Base-by-base conservation (phyloP, 805 yeast genomes). In the Lachancea sp. region DNA sequence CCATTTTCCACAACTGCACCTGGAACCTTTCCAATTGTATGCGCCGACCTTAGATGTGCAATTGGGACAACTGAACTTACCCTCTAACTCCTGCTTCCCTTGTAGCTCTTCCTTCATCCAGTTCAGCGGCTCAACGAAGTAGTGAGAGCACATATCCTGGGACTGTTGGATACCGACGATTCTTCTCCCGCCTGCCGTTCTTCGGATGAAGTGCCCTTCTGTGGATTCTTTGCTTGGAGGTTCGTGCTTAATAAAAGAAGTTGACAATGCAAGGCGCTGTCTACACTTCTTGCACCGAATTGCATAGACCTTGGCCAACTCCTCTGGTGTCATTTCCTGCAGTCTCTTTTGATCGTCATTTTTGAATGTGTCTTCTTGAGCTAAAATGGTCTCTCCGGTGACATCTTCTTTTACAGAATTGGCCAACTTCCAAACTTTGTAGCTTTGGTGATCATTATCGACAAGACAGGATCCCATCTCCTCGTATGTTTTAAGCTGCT, bases 1-100 rank as follows among this genome's bases (percentile, higher is more conserved):
- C 99, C 99, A 93, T 55, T 78, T 79, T 2, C 97, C 97, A 64
- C 99, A 93, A 47, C 93, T 79, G 63, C 99, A 93, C 55, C 95
- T 70, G 1, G 91, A 79, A 0, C 99, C 99, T 57, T 82, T 85
- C 99, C 99, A 93, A 50, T 82, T 79, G 62, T 89, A 93, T 0
- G 87, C 89, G 12, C 99, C 99, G 2, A 93, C 78, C 66, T 91
- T 93, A 13, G 85, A 72, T 4, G 70, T 69, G 68, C 99, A 93
- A 57, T 82, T 83, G 2, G 93, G 93, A 63, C 99, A 93, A 10
- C 67, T 62, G 36, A 93, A 79, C 57, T 84, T 86, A 2, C 99
- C 99, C 62, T 91, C 97, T 8, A 93, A 56, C 42, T 80, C 84
- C 30, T 86, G 86, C 53, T 75, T 73, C 12, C 63, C 66, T 38